These are phyloP conservation scores for Coemansia sp. DNA, from an alignment of 192 early-diverging fungal genomes.

Conservation along the genomic window DNA sequence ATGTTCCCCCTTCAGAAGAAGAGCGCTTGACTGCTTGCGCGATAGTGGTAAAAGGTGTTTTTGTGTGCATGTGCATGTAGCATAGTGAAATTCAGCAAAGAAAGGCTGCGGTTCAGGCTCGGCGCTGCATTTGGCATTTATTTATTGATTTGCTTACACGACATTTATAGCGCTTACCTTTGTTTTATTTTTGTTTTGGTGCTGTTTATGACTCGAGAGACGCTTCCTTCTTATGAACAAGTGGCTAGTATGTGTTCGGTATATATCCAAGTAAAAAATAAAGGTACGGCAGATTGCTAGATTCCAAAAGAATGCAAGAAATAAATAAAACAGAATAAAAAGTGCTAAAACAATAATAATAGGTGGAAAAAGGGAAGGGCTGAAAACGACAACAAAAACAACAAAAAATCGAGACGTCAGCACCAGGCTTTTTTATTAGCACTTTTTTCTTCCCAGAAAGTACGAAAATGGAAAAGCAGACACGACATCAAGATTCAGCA, in stretches of 20 bases:
- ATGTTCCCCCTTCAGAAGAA: too few relatives aligned
- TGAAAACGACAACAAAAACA: slow-evolving; percentile 6
- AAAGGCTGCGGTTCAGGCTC: too few relatives aligned
- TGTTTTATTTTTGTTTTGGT: too few relatives aligned
- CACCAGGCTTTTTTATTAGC: background rate
- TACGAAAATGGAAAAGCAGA: background rate
- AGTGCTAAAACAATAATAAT: slow-evolving; percentile 4
- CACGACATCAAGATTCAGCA: slow-evolving; percentile 1
- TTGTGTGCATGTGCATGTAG: too few relatives aligned
- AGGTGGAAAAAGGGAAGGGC: slow-evolving; percentile 12
- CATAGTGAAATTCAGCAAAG: too few relatives aligned
- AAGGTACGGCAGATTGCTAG: slow-evolving; percentile 5
- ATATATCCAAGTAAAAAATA: slow-evolving; percentile 3
- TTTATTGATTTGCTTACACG: too few relatives aligned
- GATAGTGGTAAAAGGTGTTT: too few relatives aligned
- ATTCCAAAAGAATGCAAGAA: slow-evolving; percentile 1
- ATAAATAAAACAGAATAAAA: background rate
- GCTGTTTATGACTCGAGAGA: too few relatives aligned
- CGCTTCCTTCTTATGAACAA: background rate
- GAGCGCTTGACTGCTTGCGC: too few relatives aligned
- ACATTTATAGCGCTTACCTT: too few relatives aligned
- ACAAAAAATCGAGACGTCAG: slow-evolving; percentile 5
- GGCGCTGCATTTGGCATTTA: too few relatives aligned
- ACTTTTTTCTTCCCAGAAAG: background rate
- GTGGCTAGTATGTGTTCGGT: background rate